phyloP scores from a whole-genome alignment of 2,329 filamentous ascomycete species.

The Ophiosphaerella korrae region DNA sequence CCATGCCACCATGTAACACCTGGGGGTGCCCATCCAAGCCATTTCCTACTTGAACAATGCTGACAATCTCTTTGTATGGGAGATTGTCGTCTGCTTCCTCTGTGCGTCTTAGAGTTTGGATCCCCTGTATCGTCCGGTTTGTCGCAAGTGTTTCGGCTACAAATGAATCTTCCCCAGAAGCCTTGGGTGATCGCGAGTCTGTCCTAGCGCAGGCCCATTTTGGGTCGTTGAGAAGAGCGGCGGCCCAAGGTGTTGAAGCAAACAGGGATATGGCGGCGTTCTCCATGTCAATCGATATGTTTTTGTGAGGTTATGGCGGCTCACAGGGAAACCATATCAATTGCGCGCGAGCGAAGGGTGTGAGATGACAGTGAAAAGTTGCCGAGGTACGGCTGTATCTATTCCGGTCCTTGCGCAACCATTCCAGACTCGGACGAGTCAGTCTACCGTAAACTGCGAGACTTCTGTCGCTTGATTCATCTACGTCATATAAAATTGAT shows the following conservation, averaged over 20 bases:
- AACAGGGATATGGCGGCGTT: too few relatives aligned
- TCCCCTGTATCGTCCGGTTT: constrained; percentile 53
- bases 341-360: too few relatives aligned
- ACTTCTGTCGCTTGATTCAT: too few relatives aligned
- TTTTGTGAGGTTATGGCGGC: background rate
- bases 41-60: constrained; percentile 54
- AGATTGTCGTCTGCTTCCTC: constrained; percentile 21
- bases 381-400: too few relatives aligned
- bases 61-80: constrained; percentile 44
- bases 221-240: constrained; percentile 50
- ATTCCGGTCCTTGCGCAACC: too few relatives aligned
- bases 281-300: too few relatives aligned
- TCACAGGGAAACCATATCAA: too few relatives aligned
- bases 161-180: constrained; percentile 56
- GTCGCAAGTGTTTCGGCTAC: constrained; percentile 60
- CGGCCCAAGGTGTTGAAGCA: constrained; percentile 55
- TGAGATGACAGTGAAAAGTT: too few relatives aligned
- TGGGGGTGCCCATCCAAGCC: constrained; percentile 61
- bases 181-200: constrained; percentile 35
- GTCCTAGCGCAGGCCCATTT: constrained; percentile 49
- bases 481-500: too few relatives aligned
- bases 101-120: constrained; percentile 27
- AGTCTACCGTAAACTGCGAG: too few relatives aligned
- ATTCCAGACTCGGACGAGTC: too few relatives aligned
- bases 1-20: constrained; percentile 63